phyloP scores from a whole-genome alignment of 2,329 filamentous ascomycete species.

The Aspergillus melleus region DNA sequence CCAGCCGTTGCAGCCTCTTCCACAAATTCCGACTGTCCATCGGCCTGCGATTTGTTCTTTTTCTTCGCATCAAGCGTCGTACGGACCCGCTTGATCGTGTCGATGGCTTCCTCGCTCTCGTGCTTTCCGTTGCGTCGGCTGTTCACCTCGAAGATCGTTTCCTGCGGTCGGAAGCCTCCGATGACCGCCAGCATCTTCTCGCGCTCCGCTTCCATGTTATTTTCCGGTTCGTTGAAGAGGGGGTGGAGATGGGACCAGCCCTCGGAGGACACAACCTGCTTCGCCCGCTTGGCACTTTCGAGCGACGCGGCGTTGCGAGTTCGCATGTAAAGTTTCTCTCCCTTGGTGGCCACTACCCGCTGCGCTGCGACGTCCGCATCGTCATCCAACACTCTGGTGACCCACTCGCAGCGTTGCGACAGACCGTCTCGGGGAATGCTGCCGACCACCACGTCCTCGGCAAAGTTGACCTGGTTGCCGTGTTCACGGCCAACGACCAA shows the following conservation, averaged over 20 bases:
- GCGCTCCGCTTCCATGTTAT: conserved; percentile 67
- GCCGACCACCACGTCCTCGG: conserved; percentile 82
- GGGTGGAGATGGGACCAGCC: conserved; percentile 75
- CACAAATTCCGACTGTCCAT: conserved; percentile 25
- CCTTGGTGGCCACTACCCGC: conserved; percentile 74
- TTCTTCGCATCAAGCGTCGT: conserved; percentile 45
- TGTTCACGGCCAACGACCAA: conserved; percentile 71
- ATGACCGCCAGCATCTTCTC: conserved; percentile 86
- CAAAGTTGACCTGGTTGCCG: conserved; percentile 65
- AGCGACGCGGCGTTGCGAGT: conserved; percentile 87
- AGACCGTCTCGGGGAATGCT: conserved; percentile 70
- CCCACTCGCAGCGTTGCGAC: conserved; percentile 77
- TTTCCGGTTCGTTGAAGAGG: conserved; percentile 70
- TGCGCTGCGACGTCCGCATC: conserved; percentile 71
- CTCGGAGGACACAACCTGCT: conserved; percentile 69
- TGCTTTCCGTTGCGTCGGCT: conserved; percentile 70
- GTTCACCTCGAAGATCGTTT: conserved; percentile 96
- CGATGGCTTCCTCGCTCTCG: conserved; percentile 66
- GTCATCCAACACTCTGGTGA: conserved; percentile 74
- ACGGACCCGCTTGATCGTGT: conserved; percentile 48
- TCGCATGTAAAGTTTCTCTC: conserved; percentile 87
- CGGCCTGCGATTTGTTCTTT: conserved; percentile 35
- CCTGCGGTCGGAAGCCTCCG: conserved; percentile 81
- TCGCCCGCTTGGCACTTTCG: conserved; percentile 85
- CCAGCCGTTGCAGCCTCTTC: conserved; percentile 11